A percentile compares a stretch with the other conserved stretches of the same genome.
Conservation (phyloP, 345 rosid species). For the Arabidopsis suecica region DNA sequence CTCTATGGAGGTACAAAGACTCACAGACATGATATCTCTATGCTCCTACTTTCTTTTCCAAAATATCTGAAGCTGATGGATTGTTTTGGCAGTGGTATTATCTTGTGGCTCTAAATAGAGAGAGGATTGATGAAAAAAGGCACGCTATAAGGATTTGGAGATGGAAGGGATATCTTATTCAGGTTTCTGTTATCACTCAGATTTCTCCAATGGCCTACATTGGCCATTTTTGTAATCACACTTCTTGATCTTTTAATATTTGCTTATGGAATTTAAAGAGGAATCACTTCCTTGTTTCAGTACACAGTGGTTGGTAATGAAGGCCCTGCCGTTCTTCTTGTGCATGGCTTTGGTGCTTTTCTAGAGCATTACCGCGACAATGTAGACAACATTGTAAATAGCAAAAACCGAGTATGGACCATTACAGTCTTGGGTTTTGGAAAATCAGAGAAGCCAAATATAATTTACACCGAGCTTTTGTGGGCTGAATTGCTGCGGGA, state of each 20-base stretch:
- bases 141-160: slow-evolving; percentile 67
- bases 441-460: slow-evolving; percentile 89
- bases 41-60: slow-evolving; percentile 9
- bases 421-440: slow-evolving; percentile 84
- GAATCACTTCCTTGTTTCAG: slow-evolving; percentile 46
- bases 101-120: slow-evolving; percentile 65
- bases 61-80: slow-evolving; percentile 31
- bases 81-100: slow-evolving; percentile 76
- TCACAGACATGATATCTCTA: not conserved
- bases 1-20: slow-evolving; percentile 78
- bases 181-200: slow-evolving; percentile 53
- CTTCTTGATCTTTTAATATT: not conserved
- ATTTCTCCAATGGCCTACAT: not conserved
- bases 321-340: slow-evolving; percentile 81
- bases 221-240: slow-evolving; percentile 17
- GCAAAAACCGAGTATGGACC: slow-evolving; percentile 75
- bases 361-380: slow-evolving; percentile 88
- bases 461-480: slow-evolving; percentile 77
- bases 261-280: slow-evolving; percentile 2
- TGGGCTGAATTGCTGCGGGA: slow-evolving; percentile 92
- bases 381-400: slow-evolving; percentile 54
- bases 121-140: slow-evolving; percentile 40
- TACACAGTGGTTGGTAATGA: slow-evolving; percentile 62
- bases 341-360: slow-evolving; percentile 98
- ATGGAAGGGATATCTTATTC: slow-evolving; percentile 82